A percentile compares a stretch with the other conserved stretches of the same genome.
phyloP scores from a whole-genome alignment of 2,329 filamentous ascomycete species.

The Parafenestella ontariensis region DNA sequence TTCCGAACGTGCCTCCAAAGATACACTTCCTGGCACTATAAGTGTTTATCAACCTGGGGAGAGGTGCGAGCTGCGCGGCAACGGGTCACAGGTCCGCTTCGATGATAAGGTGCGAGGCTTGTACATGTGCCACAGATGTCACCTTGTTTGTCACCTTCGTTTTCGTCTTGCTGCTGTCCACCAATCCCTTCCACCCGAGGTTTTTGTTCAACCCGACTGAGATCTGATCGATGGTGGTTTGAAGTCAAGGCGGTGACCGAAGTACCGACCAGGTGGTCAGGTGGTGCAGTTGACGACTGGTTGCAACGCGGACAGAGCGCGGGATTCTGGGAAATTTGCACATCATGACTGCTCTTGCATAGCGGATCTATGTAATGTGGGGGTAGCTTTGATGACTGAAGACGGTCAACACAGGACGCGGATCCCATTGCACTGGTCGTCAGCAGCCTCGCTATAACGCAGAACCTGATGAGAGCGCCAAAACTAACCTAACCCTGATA shows the following conservation, averaged over 20 bases:
- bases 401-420: no score
- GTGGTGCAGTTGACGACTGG: constrained; percentile 6
- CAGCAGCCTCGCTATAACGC: not conserved
- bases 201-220: constrained; percentile 12
- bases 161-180: constrained; percentile 32
- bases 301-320: not conserved
- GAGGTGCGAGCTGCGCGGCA: constrained; percentile 1
- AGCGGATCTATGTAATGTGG: no score
- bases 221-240: constrained; percentile 12
- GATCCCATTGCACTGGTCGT: no score
- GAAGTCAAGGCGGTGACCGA: constrained; percentile 9
- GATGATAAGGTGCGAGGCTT: constrained; percentile 20
- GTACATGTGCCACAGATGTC: constrained; percentile 34
- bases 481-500: not conserved
- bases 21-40: not conserved
- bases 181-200: constrained; percentile 17
- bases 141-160: constrained; percentile 30
- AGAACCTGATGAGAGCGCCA: constrained; percentile 1
- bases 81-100: constrained; percentile 13
- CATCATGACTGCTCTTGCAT: no score
- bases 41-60: not conserved
- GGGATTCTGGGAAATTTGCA: no score
- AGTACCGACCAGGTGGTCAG: constrained; percentile 10
- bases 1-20: constrained; percentile 5
- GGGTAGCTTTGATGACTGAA: not conserved